Conservation (phyloP, 148 eudicot genomes). For the Beta vulgaris region DNA sequence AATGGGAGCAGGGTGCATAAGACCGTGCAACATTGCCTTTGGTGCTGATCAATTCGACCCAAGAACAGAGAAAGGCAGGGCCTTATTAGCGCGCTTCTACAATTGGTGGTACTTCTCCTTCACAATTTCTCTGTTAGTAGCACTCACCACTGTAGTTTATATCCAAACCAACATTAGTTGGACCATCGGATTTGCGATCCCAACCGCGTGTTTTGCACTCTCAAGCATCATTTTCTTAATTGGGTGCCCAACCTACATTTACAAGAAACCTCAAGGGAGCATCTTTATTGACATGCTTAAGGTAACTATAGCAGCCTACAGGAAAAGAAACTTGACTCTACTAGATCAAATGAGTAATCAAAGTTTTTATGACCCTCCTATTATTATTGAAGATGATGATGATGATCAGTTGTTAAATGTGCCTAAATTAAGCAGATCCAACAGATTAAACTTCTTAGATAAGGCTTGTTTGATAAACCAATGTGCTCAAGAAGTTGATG, state of each 20-base stretch:
- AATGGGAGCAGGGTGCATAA: constrained; percentile 52
- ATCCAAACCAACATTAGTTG: constrained; percentile 73
- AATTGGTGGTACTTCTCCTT: constrained; percentile 80
- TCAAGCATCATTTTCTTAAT: constrained; percentile 46
- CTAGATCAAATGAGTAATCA: not conserved
- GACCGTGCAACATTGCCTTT: constrained; percentile 79
- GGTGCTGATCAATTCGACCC: constrained; percentile 81
- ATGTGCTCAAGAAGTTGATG: constrained; percentile 38
- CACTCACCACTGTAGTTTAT: constrained; percentile 64
- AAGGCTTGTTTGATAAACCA: constrained; percentile 53
- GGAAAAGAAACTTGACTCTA: constrained; percentile 36
- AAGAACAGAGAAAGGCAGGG: constrained; percentile 46
- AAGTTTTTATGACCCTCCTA: constrained; percentile 38
- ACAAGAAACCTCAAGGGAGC: constrained; percentile 51
- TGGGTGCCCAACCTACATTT: constrained; percentile 48
- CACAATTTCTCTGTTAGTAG: constrained; percentile 54
- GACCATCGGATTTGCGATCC: constrained; percentile 62
- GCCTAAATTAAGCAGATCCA: constrained; percentile 16
- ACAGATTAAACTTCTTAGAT: constrained; percentile 47
- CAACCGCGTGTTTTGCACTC: constrained; percentile 44
- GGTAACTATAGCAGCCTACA: constrained; percentile 47
- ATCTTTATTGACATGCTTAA: constrained; percentile 52
- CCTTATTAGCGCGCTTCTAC: constrained; percentile 59
- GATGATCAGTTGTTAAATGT: constrained; percentile 8
- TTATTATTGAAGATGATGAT: not conserved